Base-by-base conservation (phyloP, 2,329 filamentous ascomycete genomes). In the Cladosporium sp. region DNA sequence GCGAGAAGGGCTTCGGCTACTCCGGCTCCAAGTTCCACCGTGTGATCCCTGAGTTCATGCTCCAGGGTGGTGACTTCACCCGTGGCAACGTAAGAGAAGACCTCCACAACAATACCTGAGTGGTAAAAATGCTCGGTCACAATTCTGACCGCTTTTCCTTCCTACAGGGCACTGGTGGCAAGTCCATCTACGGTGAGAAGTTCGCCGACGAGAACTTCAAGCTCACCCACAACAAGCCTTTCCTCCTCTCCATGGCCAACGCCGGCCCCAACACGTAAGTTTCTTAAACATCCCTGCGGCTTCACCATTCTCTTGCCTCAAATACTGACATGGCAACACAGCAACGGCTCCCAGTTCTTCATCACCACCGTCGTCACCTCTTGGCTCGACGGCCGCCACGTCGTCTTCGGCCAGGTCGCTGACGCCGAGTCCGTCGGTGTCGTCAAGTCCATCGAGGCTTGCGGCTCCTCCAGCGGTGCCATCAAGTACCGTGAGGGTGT, bases 1-100 rank as follows among this genome's bases (percentile, higher is more conserved):
- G 92, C 61, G 92, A 97, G 78, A 96, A 95, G 76, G 93, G 92
- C 57, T 66, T 81, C 40, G 89, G 90, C 61, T 89, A 89, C 69
- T 73, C 82, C 42, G 90, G 90, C 62, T 95, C 89, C 58, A 80
- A 78, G 65, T 97, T 99, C 79, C 92, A 99, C 78, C 88, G 92
- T 53, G 88, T 99, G 59, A 99, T 99, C 76, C 96, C 96, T 77
- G 83, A 90, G 64, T 99, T 99, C 74, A 97, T 99, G 92, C 92
- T 96, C 66, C 88, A 96, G 77, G 91, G 93, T 68, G 92, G 93
- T 73, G 93, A 97, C 73, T 99, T 99, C 71, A 99, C 92, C 50
- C 85, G 83, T 55, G 91, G 90, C 68, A 92, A 97, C 70, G 90
- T 95, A 79, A 72, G 88, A 75, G 39, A 17, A n/a, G 45, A 41